Percentiles rank a stretch among this genome's conserved stretches.
phyloP scores from a whole-genome alignment of 148 eudicot genomes.

The Chenopodium album region DNA sequence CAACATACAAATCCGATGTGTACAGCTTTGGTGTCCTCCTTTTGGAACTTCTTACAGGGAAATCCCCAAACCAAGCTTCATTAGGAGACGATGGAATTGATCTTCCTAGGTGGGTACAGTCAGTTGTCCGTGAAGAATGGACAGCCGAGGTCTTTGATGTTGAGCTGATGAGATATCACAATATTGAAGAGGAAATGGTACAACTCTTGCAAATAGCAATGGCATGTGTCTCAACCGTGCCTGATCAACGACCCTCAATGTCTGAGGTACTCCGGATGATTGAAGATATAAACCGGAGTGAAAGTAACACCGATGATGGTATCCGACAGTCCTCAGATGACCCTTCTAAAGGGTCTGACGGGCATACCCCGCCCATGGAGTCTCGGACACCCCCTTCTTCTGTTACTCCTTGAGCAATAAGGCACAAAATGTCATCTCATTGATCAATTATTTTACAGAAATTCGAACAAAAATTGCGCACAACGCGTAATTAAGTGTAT shows the following conservation, averaged over 20 bases:
- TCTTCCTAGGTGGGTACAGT: slow-evolving; percentile 95
- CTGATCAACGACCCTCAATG: slow-evolving; percentile 92
- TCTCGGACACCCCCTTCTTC: slow-evolving; percentile 61
- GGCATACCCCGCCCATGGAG: slow-evolving; percentile 74
- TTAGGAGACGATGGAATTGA: slow-evolving; percentile 96
- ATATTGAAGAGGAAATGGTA: slow-evolving; percentile 98
- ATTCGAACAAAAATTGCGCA: slow-evolving; percentile 21
- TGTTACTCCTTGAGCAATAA: slow-evolving; percentile 52
- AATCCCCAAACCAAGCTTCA: slow-evolving; percentile 93
- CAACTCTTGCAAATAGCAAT: slow-evolving; percentile 90
- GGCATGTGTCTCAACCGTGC: slow-evolving; percentile 82
- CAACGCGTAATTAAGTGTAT: slow-evolving; percentile 36
- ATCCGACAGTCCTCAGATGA: slow-evolving; percentile 82
- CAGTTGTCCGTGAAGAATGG: slow-evolving; percentile 97
- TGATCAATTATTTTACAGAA: slow-evolving; percentile 22
- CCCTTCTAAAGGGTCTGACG: slow-evolving; percentile 77
- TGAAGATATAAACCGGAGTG: slow-evolving; percentile 70
- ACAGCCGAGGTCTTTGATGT: slow-evolving; percentile 97
- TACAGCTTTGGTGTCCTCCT: slow-evolving; percentile 88
- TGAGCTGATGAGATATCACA: slow-evolving; percentile 89
- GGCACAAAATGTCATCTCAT: slow-evolving; percentile 10
- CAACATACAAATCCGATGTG: slow-evolving; percentile 77
- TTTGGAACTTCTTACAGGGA: slow-evolving; percentile 81
- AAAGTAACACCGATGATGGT: slow-evolving; percentile 64
- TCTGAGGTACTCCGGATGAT: slow-evolving; percentile 84